These are phyloP conservation scores for Glaciozyma martinii DNA, from an alignment of 768 basidiomycete genomes.

Conservation along the genomic window DNA sequence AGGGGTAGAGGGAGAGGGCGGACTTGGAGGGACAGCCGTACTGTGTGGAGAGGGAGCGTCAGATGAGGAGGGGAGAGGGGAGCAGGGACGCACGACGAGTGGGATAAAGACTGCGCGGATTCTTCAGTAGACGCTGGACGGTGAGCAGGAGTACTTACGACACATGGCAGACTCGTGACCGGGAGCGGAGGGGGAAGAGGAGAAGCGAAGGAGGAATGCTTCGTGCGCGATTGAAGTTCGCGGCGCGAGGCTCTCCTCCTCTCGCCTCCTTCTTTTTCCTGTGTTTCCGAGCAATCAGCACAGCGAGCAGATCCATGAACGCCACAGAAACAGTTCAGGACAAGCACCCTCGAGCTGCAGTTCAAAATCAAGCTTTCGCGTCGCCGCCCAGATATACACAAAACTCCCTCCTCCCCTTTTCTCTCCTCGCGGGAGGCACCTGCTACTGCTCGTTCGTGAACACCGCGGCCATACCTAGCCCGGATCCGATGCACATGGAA, in stretches of 20 bases:
- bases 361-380: background rate
- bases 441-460: constrained; percentile 63
- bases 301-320: background rate
- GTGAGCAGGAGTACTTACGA: no score
- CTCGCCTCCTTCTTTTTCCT: background rate
- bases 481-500: constrained; percentile 82
- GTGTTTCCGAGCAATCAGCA: background rate
- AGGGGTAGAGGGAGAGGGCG: no score
- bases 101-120: no score
- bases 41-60: no score
- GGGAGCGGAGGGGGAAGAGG: background rate
- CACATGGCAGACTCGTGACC: no score
- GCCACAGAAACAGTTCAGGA: background rate
- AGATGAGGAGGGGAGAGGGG: no score
- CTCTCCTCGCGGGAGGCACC: no score
- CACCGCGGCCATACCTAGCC: constrained; percentile 58
- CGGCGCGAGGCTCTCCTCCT: background rate
- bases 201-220: background rate
- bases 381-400: background rate
- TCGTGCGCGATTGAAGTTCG: no score
- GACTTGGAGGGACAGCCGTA: no score
- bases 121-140: no score
- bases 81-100: no score
- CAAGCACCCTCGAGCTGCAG: background rate
- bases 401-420: background rate